Conservation (phyloP, 2,329 filamentous ascomycete genomes). For the Grosmannia clavigera region DNA sequence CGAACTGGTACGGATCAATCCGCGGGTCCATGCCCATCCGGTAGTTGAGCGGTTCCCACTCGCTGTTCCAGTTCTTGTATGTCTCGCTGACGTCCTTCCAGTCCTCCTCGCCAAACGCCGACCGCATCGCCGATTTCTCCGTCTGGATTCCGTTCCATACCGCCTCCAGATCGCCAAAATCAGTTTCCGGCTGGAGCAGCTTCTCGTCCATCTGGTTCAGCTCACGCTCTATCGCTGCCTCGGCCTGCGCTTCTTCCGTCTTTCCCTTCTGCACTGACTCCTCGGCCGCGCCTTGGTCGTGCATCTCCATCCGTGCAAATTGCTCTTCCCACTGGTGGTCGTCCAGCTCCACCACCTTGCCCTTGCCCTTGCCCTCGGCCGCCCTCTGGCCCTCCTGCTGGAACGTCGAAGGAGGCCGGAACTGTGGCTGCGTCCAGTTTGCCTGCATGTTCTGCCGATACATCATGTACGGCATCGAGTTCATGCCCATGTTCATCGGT, state of each 20-base stretch:
- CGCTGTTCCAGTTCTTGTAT: slow-evolving; percentile 30
- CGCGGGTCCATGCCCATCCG: slow-evolving; percentile 58
- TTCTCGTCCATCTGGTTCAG: slow-evolving; percentile 70
- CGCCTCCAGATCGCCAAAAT: slow-evolving; percentile 79
- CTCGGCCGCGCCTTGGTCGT: slow-evolving; percentile 40
- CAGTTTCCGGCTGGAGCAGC: slow-evolving; percentile 54
- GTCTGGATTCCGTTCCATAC: slow-evolving; percentile 76
- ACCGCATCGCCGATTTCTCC: slow-evolving; percentile 56
- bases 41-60: slow-evolving; percentile 54
- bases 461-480: slow-evolving; percentile 32
- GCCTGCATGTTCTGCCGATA: slow-evolving; percentile 30
- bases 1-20: slow-evolving; percentile 85
- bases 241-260: slow-evolving; percentile 49
- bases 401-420: slow-evolving; percentile 19
- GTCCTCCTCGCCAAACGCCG: slow-evolving; percentile 60
- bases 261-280: slow-evolving; percentile 75
- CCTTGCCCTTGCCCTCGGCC: slow-evolving; percentile 47
- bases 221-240: slow-evolving; percentile 65
- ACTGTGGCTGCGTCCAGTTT: slow-evolving; percentile 25
- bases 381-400: slow-evolving; percentile 21
- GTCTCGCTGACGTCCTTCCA: slow-evolving; percentile 22
- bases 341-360: slow-evolving; percentile 88
- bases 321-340: slow-evolving; percentile 94
- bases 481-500: slow-evolving; percentile 25
- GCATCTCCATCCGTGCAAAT: slow-evolving; percentile 75